A percentile compares a stretch with the other conserved stretches of the same genome.
These are phyloP conservation scores for Pseudonitzschia delicatissima DNA, from an alignment of 108 stramenopile genomes.

Conservation along the genomic window DNA sequence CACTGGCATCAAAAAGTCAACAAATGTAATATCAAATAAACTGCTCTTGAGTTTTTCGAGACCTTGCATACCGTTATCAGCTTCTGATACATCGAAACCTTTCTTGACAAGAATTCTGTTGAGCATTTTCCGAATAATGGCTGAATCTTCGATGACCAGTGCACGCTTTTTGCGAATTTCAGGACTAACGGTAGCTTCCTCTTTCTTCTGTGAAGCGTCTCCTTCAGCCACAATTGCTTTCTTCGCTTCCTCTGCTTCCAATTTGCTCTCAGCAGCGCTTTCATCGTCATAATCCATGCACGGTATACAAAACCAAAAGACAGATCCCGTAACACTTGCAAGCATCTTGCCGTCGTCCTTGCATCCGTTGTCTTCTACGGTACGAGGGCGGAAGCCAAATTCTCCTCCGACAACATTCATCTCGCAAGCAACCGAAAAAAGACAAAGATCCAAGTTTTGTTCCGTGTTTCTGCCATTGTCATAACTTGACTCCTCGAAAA, in stretches of 20 bases:
- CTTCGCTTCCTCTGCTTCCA: not conserved
- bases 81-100: slow-evolving; percentile 59
- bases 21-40: slow-evolving; percentile 28
- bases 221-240: not conserved
- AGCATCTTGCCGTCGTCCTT: slow-evolving; percentile 7
- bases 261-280: not conserved
- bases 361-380: slow-evolving; percentile 12
- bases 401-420: slow-evolving; percentile 54
- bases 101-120: slow-evolving; percentile 42
- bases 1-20: slow-evolving; percentile 81
- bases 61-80: slow-evolving; percentile 70
- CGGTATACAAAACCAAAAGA: slow-evolving; percentile 73
- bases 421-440: slow-evolving; percentile 59
- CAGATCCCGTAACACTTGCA: slow-evolving; percentile 24
- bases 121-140: slow-evolving; percentile 58
- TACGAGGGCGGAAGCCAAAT: slow-evolving; percentile 49
- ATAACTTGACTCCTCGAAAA: slow-evolving; percentile 2
- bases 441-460: slow-evolving; percentile 37
- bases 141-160: slow-evolving; percentile 62
- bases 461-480: not conserved
- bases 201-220: not conserved
- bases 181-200: not conserved
- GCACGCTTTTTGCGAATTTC: slow-evolving; percentile 31
- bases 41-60: slow-evolving; percentile 42
- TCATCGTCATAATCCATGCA: slow-evolving; percentile 4